phyloP scores from a whole-genome alignment of 2,329 filamentous ascomycete genomes.

The Cucurbitaria berberidis region DNA sequence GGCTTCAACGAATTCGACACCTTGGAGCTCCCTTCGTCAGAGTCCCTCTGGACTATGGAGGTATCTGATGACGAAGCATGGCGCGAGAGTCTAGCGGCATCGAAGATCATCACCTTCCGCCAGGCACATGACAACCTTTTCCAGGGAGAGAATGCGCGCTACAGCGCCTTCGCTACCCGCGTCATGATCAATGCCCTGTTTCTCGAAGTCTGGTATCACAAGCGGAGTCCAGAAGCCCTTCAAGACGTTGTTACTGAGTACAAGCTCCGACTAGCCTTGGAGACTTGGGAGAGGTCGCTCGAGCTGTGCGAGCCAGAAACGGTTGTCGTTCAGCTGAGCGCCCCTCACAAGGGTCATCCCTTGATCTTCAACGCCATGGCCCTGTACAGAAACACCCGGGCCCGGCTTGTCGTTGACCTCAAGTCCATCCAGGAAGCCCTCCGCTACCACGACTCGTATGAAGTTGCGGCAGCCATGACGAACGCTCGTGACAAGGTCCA shows the following conservation, averaged over 20 bases:
- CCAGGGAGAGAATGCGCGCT: slow-evolving; percentile 86
- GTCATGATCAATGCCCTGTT: slow-evolving; percentile 99
- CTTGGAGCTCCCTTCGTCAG: slow-evolving; percentile 87
- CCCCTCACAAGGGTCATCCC: slow-evolving; percentile 93
- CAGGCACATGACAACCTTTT: slow-evolving; percentile 95
- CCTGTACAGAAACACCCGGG: slow-evolving; percentile 91
- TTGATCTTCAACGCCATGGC: slow-evolving; percentile 98
- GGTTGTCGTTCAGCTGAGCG: slow-evolving; percentile 85
- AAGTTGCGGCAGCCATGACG: slow-evolving; percentile 96
- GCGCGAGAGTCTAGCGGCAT: slow-evolving; percentile 76
- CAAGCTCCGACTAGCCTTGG: slow-evolving; percentile 91
- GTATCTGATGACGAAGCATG: slow-evolving; percentile 79
- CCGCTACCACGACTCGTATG: slow-evolving; percentile 95
- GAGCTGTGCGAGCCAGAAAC: slow-evolving; percentile 91
- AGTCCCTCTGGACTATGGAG: slow-evolving; percentile 91
- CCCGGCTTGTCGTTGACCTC: slow-evolving; percentile 90
- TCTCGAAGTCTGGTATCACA: slow-evolving; percentile 98
- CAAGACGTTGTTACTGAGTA: slow-evolving; percentile 98
- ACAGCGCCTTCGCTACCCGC: slow-evolving; percentile 95
- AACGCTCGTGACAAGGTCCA: slow-evolving; percentile 92
- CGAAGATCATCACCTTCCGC: slow-evolving; percentile 83
- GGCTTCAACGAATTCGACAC: slow-evolving; percentile 98
- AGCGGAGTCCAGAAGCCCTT: slow-evolving; percentile 94
- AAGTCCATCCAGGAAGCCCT: slow-evolving; percentile 96
- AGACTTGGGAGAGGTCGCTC: slow-evolving; percentile 98